Evolutionary conservation across 2,329 filamentous ascomycete species (phyloP).

Genomic region (Aspergillus eucalypticola): DNA sequence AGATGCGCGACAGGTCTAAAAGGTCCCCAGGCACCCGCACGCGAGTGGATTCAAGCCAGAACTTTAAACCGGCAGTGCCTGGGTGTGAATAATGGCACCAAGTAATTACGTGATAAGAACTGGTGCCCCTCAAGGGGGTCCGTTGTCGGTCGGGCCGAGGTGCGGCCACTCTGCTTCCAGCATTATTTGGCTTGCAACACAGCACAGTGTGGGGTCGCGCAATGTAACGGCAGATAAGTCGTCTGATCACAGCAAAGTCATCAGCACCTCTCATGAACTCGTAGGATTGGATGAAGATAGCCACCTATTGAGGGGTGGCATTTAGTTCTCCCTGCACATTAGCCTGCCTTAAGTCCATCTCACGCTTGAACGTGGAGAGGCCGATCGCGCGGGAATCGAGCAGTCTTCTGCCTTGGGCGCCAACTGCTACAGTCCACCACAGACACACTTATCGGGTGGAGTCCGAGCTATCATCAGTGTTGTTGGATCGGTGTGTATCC

Average conservation of each 20-base stretch:
- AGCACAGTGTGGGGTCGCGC: neutral
- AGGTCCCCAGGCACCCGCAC: neutral
- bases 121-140: neutral
- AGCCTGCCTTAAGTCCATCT: no score
- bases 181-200: neutral
- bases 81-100: neutral
- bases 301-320: neutral
- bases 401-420: neutral
- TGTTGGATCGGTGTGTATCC: neutral
- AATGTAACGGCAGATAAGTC: neutral
- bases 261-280: neutral
- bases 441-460: neutral
- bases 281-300: neutral
- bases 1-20: neutral
- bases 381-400: neutral
- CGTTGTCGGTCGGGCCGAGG: slow-evolving; percentile 1
- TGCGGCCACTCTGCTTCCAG: neutral
- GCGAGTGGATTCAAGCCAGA: neutral
- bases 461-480: neutral
- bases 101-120: slow-evolving; percentile 3
- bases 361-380: neutral
- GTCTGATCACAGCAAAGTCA: neutral
- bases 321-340: neutral
- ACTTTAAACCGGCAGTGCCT: neutral
- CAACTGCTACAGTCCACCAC: neutral